These are phyloP conservation scores for Casuarina equisetifolia DNA, from an alignment of 306 rosid species.

Conservation along the genomic window DNA sequence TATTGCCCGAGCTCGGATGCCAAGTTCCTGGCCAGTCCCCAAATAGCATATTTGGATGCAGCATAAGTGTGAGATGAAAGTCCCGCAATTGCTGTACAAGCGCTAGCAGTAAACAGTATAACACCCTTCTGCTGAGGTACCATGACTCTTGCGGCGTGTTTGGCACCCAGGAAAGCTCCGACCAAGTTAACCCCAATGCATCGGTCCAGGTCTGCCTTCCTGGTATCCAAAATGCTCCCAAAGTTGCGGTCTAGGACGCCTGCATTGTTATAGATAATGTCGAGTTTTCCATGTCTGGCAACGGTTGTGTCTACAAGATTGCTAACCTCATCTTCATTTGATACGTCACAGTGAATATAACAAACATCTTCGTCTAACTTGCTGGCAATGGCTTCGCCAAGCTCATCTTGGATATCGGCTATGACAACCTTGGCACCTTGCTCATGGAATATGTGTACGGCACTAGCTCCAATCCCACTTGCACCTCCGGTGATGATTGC, in stretches of 20 bases:
- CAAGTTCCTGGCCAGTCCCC: background rate
- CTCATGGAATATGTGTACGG: too few relatives aligned
- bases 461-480: background rate
- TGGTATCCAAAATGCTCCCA: too few relatives aligned
- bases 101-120: background rate
- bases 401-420: too few relatives aligned
- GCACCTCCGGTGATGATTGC: background rate
- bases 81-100: background rate
- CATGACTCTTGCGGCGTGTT: background rate
- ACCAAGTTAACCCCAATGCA: too few relatives aligned
- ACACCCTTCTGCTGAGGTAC: background rate
- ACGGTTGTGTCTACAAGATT: background rate
- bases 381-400: too few relatives aligned
- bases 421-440: too few relatives aligned
- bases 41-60: background rate
- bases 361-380: too few relatives aligned
- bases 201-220: too few relatives aligned
- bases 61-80: background rate
- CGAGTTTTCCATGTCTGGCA: background rate
- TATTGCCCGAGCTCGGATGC: background rate
- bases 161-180: too few relatives aligned
- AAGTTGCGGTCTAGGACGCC: too few relatives aligned
- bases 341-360: constrained; percentile 13
- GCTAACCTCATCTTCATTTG: background rate
- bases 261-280: too few relatives aligned